These are phyloP conservation scores for Saururus chinensis DNA, from an alignment of 164 flowering plant genomes.

Conservation along the genomic window DNA sequence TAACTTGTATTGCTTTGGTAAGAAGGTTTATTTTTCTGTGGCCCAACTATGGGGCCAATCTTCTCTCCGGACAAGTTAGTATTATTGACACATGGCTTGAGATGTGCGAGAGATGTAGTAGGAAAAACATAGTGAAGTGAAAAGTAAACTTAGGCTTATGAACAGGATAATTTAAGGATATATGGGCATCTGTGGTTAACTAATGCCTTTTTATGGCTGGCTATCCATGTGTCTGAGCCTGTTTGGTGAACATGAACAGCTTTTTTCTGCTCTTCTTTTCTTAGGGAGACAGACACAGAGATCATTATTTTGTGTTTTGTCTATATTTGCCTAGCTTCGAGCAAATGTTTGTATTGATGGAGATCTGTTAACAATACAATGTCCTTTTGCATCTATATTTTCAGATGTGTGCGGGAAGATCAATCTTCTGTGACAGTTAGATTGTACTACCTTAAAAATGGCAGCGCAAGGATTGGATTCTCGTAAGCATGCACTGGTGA, in stretches of 20 bases:
- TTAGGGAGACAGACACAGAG: too few relatives aligned
- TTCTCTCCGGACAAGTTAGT: too few relatives aligned
- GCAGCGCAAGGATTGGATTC: constrained; percentile 92
- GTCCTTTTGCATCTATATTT: background rate
- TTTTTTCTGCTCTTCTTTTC: too few relatives aligned
- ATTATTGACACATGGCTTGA: too few relatives aligned
- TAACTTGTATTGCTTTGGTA: too few relatives aligned
- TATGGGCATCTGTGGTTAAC: background rate
- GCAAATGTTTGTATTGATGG: too few relatives aligned
- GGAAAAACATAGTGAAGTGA: background rate
- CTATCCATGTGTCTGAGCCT: background rate
- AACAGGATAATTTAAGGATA: background rate
- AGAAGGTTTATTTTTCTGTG: too few relatives aligned
- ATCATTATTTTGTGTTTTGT: too few relatives aligned
- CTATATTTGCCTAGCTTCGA: too few relatives aligned
- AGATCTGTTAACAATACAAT: too few relatives aligned
- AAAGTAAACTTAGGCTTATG: background rate
- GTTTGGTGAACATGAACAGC: too few relatives aligned
- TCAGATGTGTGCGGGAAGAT: constrained; percentile 84
- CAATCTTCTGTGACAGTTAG: constrained; percentile 64
- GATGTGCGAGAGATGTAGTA: background rate
- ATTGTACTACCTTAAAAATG: constrained; percentile 77
- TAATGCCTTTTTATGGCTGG: background rate
- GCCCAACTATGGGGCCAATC: too few relatives aligned
- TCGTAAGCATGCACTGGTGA: constrained; percentile 38